Conservation (phyloP, 768 basidiomycete species). For the Kwoniella europaea region DNA sequence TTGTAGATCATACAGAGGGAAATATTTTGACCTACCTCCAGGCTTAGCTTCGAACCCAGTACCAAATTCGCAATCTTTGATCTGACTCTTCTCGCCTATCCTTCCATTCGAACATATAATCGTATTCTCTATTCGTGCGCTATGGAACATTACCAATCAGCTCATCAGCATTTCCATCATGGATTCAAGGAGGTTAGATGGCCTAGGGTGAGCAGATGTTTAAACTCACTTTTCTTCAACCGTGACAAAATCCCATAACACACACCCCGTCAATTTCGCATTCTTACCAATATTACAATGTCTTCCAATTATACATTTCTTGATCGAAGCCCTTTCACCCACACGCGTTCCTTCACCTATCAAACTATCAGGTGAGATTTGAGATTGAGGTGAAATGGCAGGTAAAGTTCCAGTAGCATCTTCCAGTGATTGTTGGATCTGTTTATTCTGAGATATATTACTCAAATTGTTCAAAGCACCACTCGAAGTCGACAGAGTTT, state of each 20-base stretch:
- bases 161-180: no score
- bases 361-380: constrained; percentile 80
- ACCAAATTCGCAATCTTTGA: constrained; percentile 60
- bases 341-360: constrained; percentile 82
- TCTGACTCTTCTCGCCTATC: constrained; percentile 56
- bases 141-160: constrained; percentile 10
- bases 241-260: constrained; percentile 86
- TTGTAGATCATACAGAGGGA: not conserved
- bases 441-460: not conserved
- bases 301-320: constrained; percentile 75
- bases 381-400: constrained; percentile 79
- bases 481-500: constrained; percentile 28
- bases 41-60: constrained; percentile 55
- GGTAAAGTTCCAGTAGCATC: constrained; percentile 56
- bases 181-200: no score
- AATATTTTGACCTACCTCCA: constrained; percentile 41
- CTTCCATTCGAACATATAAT: constrained; percentile 57
- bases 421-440: constrained; percentile 14
- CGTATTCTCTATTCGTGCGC: constrained; percentile 57
- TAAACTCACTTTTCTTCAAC: constrained; percentile 77
- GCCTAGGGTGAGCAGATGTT: not conserved
- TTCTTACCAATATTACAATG: constrained; percentile 84
- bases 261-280: constrained; percentile 79
- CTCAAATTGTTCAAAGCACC: not conserved
- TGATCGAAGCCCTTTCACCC: constrained; percentile 78